Base-by-base conservation (phyloP, 768 basidiomycete genomes). In the Russula abietina region DNA sequence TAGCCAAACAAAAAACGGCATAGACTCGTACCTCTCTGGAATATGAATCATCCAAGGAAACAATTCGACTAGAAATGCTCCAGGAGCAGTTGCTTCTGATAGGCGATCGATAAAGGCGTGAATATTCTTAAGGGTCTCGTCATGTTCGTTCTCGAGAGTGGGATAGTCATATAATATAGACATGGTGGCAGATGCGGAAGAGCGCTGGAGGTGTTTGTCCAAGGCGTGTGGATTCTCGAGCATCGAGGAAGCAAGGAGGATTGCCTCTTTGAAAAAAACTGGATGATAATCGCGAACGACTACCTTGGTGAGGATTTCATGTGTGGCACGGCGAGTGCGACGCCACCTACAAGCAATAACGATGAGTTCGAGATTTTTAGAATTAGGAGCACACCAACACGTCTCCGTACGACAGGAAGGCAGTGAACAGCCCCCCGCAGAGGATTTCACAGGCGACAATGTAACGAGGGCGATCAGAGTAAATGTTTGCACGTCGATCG, bases 371-470 rank as follows among this genome's bases (percentile, higher is more conserved):
- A 19, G n/a, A 19, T 24, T 1, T 12, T 60, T 19, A 16, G 19
- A n/a, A 30, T 4, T 38, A 32, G 10, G 26, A 16, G 45, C 33
- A 22, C 14, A 22, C 36, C 22, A 50, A 74, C 72, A 61, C 17
- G 46, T 73, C 69, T 12, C 60, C 60, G 54, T 71, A 67, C 4
- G 61, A 55, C 30, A 62, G 48, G 50, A 73, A 69, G 5, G 63
- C 69, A 26, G 74, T 52, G 6, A 70, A 53, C 24, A 72, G 57
- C 1, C 75, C 71, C 16, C 75, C 71, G 9, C 71, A 70, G 45
- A 76, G 61, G 36, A 74, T 62, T 17, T 77, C 74, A 22, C 64
- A 50, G 1, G 65, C 69, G 22, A 76, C 70, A 36, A 75, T 73
- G 52, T 65, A 51, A 33, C 59, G 60, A 4, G 74, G 72, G 4